Evolutionary conservation across 2,329 filamentous ascomycete genomes (phyloP).

Genomic region (Talaromyces sp.): DNA sequence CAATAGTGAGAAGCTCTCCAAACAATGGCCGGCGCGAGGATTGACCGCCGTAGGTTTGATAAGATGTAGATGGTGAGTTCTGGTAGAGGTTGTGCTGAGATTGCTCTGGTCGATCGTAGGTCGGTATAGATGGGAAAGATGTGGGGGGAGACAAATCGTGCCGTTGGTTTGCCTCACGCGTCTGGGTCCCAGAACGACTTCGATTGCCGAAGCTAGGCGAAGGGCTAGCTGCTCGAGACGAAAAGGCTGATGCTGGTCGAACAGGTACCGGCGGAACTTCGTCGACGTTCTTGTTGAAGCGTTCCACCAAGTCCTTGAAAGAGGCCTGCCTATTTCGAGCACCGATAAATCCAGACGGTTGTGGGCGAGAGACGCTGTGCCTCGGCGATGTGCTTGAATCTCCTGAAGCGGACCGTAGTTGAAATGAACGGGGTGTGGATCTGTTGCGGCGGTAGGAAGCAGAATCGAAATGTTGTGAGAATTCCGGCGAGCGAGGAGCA

Average conservation of each 20-base stretch:
- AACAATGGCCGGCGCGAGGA: slow-evolving; percentile 60
- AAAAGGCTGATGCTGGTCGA: slow-evolving; percentile 30
- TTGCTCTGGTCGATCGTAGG: slow-evolving; percentile 2
- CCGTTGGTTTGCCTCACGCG: slow-evolving; percentile 20
- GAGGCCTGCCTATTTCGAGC: slow-evolving; percentile 56
- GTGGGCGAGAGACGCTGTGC: slow-evolving; percentile 22
- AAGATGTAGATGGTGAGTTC: not conserved
- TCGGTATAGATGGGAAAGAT: slow-evolving; percentile 19
- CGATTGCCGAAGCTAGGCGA: slow-evolving; percentile 27
- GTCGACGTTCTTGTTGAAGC: slow-evolving; percentile 65
- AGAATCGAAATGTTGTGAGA: slow-evolving; percentile 26
- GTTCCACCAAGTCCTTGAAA: slow-evolving; percentile 75
- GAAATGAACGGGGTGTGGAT: slow-evolving; percentile 22
- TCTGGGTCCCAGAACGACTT: slow-evolving; percentile 23
- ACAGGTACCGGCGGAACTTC: slow-evolving; percentile 43
- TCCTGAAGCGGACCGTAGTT: slow-evolving; percentile 34
- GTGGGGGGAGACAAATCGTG: slow-evolving; percentile 21
- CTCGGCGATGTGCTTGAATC: slow-evolving; percentile 25
- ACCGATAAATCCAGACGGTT: slow-evolving; percentile 19
- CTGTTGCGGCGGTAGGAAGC: slow-evolving; percentile 22
- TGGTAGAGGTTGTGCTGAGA: slow-evolving; percentile 3
- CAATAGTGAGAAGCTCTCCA: slow-evolving; percentile 67
- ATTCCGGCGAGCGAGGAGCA: slow-evolving; percentile 15
- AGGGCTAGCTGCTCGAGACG: slow-evolving; percentile 39
- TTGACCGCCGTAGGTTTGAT: not conserved